phyloP scores from a whole-genome alignment of 2,329 filamentous ascomycete species.

The Rutstroemia sp. region DNA sequence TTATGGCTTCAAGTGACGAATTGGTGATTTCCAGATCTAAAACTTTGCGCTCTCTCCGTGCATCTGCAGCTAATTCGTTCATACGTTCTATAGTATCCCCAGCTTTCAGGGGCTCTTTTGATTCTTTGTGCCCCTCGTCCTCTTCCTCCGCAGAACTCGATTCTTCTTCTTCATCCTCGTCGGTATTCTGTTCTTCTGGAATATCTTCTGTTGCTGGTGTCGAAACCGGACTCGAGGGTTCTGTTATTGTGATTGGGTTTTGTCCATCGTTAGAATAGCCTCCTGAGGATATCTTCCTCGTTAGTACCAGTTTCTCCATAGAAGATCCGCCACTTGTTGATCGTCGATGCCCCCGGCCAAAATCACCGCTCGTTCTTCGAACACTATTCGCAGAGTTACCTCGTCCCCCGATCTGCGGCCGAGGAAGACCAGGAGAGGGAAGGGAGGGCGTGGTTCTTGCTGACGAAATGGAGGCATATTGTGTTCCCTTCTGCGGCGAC shows the following conservation, averaged over 20 bases:
- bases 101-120: conserved; percentile 46
- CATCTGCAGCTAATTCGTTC: conserved; percentile 77
- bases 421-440: conserved; percentile 19
- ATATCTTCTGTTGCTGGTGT: conserved; percentile 21
- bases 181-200: conserved; percentile 12
- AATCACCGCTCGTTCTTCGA: conserved; percentile 21
- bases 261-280: conserved; percentile 14
- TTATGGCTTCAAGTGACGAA: conserved; percentile 89
- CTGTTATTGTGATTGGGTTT: conserved; percentile 14
- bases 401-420: conserved; percentile 16
- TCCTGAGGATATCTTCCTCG: conserved; percentile 18
- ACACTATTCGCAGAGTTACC: conserved; percentile 22
- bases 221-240: conserved; percentile 15
- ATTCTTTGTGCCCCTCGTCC: conserved; percentile 25
- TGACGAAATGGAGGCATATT: conserved; percentile 21
- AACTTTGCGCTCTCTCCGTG: conserved; percentile 86
- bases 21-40: conserved; percentile 96
- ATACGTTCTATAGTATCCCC: conserved; percentile 49
- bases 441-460: conserved; percentile 17
- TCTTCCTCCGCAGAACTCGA: conserved; percentile 6
- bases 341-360: conserved; percentile 18
- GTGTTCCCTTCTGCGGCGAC: conserved; percentile 43
- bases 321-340: conserved; percentile 24
- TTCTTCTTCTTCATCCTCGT: conserved; percentile 1
- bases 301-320: conserved; percentile 14